Base-by-base conservation (phyloP, 1,284 basidiomycete genomes). In the Coniferiporia sulphurascens region DNA sequence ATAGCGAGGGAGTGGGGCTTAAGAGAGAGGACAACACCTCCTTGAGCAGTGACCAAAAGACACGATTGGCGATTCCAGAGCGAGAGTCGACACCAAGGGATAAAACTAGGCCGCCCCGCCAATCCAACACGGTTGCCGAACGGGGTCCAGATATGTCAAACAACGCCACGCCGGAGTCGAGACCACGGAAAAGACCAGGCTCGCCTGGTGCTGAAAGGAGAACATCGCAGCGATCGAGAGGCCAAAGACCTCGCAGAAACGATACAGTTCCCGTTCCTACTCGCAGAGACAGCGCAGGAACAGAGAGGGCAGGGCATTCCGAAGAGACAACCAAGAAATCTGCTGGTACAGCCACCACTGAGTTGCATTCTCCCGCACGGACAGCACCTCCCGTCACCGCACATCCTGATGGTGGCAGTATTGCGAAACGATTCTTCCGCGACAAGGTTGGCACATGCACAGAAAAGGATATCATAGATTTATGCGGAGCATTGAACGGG, bases 401-500 rank as follows among this genome's bases (percentile, higher is more conserved):
- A 41, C 9, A 41, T 12, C 38, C 38, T 12, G 12, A 41, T 12
- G 15, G 15, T 15, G 9, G 9, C 38, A 41, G 38, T 15, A 15
- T 15, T 12, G 38, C 38, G 7, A 10, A 41, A 41, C 38, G 51
- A 36, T 52, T 38, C n/a, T 52, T 52, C n/a, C 34, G 22, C 51
- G 51, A 52, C 34, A 52, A 34, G 49, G 49, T 22, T 17, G 49
- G 49, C 38, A 22, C 12, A n/a, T 58, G 49, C 34, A 27, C 56
- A 13, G 49, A 58, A 38, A 58, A 52, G 17, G 56, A 58, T 10
- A 17, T 58, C 13, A 27, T 58, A 27, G 50, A 43, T 22, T 43
- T 43, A 22, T 51, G 48, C 36, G 27, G 15, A 10, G 48, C 49
- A 43, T 38, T 58, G n/a, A 52, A 51, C 34, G 48, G 48, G n/a